Base-by-base conservation (phyloP, 208 protist genomes). In the Giardia duodenalis region DNA sequence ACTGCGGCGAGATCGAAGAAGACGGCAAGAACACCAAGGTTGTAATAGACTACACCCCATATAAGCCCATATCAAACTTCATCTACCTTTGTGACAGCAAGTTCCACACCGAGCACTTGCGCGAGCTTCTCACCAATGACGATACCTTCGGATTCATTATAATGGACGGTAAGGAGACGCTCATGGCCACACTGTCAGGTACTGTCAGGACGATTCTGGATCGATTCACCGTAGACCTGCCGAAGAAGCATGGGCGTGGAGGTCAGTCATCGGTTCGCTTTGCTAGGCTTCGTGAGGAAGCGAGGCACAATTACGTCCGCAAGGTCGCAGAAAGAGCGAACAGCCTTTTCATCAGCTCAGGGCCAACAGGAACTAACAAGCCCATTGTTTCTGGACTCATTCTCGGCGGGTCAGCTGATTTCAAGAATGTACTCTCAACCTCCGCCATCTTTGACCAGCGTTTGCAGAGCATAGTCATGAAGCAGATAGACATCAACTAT, bases 91-190 rank as follows among this genome's bases (percentile, higher is more conserved):
- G 96, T 90, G 96, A 97, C 92, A 96, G 95, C 94, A 97, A 97
- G 94, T 99, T 99, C 94, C 97, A 99, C 94, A 98, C 97, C 4
- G 97, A 98, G 90, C 67, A 98, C 92, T 96, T 99, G 19, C 95
- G 95, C 47, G 97, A 98, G 88, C 97, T 99, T 93, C 94, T 99
- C 0, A 97, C 99, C 93, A 97, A 95, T 46, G 98, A 99, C 94
- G 98, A 99, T 92, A 99, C 99, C 94, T 99, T 99, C 95, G 99
- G 98, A 67, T 99, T 99, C 95, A 99, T 99, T 93, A 95, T 99
- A 90, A 99, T 99, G 96, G 99, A 99, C 95, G 98, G 98, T 95
- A 98, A 94, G n/a, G 93, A 92, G n/a, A 92, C 95, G 30, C 95
- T 98, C 1, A 99, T 98, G 92, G 99, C 97, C 46, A 99, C 97